Conservation (phyloP, 1,139 yeast genomes). For the Lodderomyces oxycetoniae region DNA sequence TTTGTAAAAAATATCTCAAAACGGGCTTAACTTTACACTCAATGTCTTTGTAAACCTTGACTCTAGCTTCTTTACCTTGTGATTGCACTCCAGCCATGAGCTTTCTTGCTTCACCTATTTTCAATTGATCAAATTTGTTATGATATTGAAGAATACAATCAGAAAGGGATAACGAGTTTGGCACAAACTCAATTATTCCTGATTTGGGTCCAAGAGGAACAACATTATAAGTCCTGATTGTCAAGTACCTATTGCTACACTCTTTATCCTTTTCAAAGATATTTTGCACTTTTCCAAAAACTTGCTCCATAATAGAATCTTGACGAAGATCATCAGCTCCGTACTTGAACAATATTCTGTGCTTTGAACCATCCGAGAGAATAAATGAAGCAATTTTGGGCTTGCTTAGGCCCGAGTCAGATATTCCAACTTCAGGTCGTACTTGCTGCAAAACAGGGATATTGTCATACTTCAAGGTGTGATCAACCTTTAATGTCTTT, state of each 20-base stretch:
- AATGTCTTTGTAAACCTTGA: constrained; percentile 49
- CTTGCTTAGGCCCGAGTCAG: constrained; percentile 77
- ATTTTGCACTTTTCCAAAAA: constrained; percentile 79
- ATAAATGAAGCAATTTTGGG: constrained; percentile 69
- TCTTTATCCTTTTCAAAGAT: constrained; percentile 55
- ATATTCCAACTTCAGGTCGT: constrained; percentile 47
- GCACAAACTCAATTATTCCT: constrained; percentile 89
- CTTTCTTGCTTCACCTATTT: constrained; percentile 55
- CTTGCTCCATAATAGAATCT: constrained; percentile 97
- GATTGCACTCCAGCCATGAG: constrained; percentile 58
- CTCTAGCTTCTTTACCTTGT: constrained; percentile 41
- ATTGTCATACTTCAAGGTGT: constrained; percentile 40
- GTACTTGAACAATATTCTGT: constrained; percentile 66
- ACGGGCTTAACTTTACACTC: constrained; percentile 58
- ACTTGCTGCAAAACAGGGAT: constrained; percentile 48
- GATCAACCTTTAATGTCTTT: constrained; percentile 35
- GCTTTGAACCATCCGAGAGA: constrained; percentile 53
- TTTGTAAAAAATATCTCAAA: constrained; percentile 65
- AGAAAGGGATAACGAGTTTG: constrained; percentile 65
- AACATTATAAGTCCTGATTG: constrained; percentile 80
- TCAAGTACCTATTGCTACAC: constrained; percentile 52
- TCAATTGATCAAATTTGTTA: constrained; percentile 36
- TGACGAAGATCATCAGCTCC: constrained; percentile 91
- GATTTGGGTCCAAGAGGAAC: constrained; percentile 84
- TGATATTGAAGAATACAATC: constrained; percentile 65